phyloP scores from a whole-genome alignment of 1,284 basidiomycete species.

The Cutaneotrichosporon cutaneum region DNA sequence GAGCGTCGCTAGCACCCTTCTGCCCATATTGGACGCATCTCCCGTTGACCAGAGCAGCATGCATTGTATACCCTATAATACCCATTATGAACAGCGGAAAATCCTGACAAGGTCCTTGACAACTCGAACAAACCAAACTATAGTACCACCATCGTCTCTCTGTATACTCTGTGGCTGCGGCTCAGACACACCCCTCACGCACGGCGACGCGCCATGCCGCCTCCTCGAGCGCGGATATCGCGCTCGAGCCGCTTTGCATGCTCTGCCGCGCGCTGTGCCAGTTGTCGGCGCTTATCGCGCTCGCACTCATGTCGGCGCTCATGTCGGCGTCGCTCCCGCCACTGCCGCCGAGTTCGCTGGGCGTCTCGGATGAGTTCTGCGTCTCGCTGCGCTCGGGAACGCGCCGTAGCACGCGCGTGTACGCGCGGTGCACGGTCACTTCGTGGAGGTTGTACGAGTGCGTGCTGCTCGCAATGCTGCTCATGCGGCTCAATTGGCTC shows the following conservation, averaged over 20 bases:
- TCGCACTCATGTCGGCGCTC: neutral
- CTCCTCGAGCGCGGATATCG: conserved; percentile 14
- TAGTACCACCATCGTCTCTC: neutral
- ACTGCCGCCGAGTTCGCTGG: neutral
- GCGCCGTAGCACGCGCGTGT: conserved; percentile 23
- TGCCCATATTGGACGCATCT: too few relatives aligned
- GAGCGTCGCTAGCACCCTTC: conserved; percentile 20
- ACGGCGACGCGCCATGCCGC: conserved; percentile 15
- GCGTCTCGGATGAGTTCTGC: neutral
- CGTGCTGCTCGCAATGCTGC: conserved; percentile 11
- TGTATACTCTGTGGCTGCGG: neutral
- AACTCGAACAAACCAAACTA: neutral
- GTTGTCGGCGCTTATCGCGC: neutral
- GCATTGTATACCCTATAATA: conserved; percentile 10
- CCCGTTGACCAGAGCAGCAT: conserved; percentile 2
- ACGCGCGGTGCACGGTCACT: conserved; percentile 29
- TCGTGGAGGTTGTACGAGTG: conserved; percentile 23
- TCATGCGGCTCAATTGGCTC: conserved; percentile 16
- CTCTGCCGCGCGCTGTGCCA: neutral
- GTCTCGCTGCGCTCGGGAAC: conserved; percentile 15
- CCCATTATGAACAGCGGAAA: conserved; percentile 3
- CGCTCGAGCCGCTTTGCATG: neutral
- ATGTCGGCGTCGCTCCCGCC: neutral
- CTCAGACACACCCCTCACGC: conserved; percentile 10
- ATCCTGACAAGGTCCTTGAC: conserved; percentile 4